A percentile compares a stretch with the other conserved stretches of the same genome.
phyloP scores from a whole-genome alignment of 371 early-diverging fungal species.

The Saksenaea vasiformis region DNA sequence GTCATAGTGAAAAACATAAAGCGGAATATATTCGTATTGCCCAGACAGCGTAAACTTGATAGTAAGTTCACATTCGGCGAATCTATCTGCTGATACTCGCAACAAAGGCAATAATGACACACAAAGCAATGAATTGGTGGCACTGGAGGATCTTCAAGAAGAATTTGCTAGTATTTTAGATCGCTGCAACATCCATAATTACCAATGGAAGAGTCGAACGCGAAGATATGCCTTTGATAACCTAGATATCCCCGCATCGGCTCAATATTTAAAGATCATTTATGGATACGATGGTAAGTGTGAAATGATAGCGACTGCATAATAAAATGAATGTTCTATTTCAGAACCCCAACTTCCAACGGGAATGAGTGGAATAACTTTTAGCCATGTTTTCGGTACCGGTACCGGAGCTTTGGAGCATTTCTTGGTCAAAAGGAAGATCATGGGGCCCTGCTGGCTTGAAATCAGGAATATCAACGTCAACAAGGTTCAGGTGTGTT shows the following conservation, averaged over 20 bases:
- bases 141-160: constrained; percentile 60
- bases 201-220: constrained; percentile 55
- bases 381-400: constrained; percentile 82
- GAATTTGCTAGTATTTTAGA: constrained; percentile 66
- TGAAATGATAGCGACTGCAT: background rate
- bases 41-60: constrained; percentile 54
- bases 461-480: constrained; percentile 41
- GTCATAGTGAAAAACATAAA: constrained; percentile 69
- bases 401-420: constrained; percentile 81
- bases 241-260: constrained; percentile 69
- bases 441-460: constrained; percentile 95
- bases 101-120: constrained; percentile 29
- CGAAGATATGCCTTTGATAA: constrained; percentile 89
- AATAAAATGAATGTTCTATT: background rate
- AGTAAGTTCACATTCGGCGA: background rate
- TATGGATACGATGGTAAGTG: constrained; percentile 11
- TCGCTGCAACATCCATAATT: constrained; percentile 53
- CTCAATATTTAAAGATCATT: constrained; percentile 79
- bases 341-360: constrained; percentile 63
- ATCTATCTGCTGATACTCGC: background rate
- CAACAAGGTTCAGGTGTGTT: background rate
- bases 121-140: constrained; percentile 56
- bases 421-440: constrained; percentile 79
- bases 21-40: constrained; percentile 84
- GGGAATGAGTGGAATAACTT: constrained; percentile 69